Evolutionary conservation across 78 protist species (phyloP), one percentile per base, ranked within the genome.

Genomic region (Mastigamoeba balamuthi): DNA sequence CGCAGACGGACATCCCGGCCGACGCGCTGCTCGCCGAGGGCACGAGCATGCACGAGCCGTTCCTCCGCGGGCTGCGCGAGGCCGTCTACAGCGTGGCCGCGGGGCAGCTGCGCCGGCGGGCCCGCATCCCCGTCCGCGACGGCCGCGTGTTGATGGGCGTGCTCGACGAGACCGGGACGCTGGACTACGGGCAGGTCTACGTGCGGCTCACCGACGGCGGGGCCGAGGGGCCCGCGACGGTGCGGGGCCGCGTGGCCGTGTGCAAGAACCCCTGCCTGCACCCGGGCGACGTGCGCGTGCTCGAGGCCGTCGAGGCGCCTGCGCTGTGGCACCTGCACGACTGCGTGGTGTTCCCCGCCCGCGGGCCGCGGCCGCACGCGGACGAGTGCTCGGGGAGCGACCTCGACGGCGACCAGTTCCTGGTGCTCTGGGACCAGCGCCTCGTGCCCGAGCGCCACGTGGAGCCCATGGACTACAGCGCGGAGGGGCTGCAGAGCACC

Each of bases 391-490:
- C 83, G 2, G 90, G 90, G 17, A 4, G 70, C 27, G 90, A 86
- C 76, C 28, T 86, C 8, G 90, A 86, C 30, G 90, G 90, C 36
- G 90, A 86, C 33, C 38, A 75, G 10, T 86, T 74, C 66, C 82
- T 80, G 63, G 78, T 86, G 2, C 3, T 42, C 7, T 85, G 70
- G 38, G 82, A 85, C 25, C 40, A 29, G 29, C 40, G 41, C 0
- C n/a, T 83, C 4, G 58, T 76, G 3, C 79, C 72, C 0, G 71
- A 69, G 23, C 4, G 1, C 33, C 1, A n/a, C 43, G 53, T 36
- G 25, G 41, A 2, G 3, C 7, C n/a, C 69, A 3, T 3, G 29
- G 63, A 78, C 7, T 48, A 42, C 64, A 68, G 40, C 41, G 5
- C 30, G 0, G 42, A 78, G 28, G 44, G 41, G n/a, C 23, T 9